phyloP scores from a whole-genome alignment of 129 eudicot species.

The Flaveria linearis region DNA sequence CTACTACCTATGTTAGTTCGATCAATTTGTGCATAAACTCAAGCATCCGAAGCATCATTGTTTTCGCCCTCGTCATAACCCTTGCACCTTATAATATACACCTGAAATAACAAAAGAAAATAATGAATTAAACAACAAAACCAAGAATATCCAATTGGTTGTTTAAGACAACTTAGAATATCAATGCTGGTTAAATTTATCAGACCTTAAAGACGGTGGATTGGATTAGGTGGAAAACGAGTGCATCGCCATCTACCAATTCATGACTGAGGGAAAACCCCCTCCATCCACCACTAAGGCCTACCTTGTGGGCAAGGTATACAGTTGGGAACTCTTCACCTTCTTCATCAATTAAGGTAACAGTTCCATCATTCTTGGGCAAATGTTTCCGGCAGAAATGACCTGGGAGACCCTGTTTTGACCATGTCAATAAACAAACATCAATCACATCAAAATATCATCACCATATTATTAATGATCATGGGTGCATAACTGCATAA shows the following conservation, averaged over 20 bases:
- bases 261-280: slow-evolving; percentile 70
- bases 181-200: slow-evolving; percentile 8
- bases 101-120: slow-evolving; percentile 16
- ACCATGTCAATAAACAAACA: slow-evolving; percentile 7
- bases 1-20: slow-evolving; percentile 23
- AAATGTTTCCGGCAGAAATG: slow-evolving; percentile 56
- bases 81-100: slow-evolving; percentile 38
- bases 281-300: slow-evolving; percentile 86
- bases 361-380: slow-evolving; percentile 51
- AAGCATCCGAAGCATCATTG: slow-evolving; percentile 26
- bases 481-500: not conserved
- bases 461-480: not conserved
- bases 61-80: slow-evolving; percentile 35
- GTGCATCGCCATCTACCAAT: slow-evolving; percentile 81
- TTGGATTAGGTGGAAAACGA: slow-evolving; percentile 60
- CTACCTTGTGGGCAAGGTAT: slow-evolving; percentile 55
- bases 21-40: slow-evolving; percentile 20
- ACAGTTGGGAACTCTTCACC: slow-evolving; percentile 62
- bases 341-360: slow-evolving; percentile 71
- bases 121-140: not conserved
- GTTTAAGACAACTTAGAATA: not conserved
- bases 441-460: slow-evolving; percentile 3
- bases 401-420: slow-evolving; percentile 63
- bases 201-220: slow-evolving; percentile 57
- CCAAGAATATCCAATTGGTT: not conserved